Conservation (phyloP, 202 grass and related monocot species). For the Alloteropsis angusta region DNA sequence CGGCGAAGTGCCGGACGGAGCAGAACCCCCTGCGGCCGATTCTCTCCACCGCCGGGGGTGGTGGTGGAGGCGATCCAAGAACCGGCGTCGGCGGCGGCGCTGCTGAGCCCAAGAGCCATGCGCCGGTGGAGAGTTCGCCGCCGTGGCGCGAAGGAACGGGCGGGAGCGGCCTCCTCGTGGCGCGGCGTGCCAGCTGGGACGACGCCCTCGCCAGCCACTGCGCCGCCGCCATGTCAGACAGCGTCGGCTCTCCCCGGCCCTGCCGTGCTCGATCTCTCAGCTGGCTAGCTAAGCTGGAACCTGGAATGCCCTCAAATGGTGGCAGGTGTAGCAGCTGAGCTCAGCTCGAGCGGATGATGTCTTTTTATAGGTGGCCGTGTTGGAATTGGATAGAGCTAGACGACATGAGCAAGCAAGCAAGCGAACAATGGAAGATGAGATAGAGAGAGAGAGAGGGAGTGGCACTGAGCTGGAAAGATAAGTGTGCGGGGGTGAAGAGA, state of each 20-base stretch:
- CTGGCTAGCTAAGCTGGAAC: not conserved
- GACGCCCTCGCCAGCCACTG: constrained; percentile 9
- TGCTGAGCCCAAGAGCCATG: not conserved
- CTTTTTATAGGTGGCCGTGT: constrained; percentile 7
- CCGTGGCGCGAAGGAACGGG: not conserved
- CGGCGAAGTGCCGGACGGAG: constrained; percentile 28
- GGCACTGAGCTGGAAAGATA: constrained; percentile 37
- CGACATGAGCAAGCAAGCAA: not conserved
- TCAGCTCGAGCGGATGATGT: too few relatives aligned
- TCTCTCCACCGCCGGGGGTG: not conserved
- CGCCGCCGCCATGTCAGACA: not conserved
- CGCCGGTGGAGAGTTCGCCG: not conserved
- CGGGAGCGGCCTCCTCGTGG: not conserved
- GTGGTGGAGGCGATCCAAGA: not conserved
- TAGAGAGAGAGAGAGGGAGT: too few relatives aligned
- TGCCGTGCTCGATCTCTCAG: not conserved
- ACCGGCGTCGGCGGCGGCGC: not conserved
- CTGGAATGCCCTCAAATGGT: not conserved
- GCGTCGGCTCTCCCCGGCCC: too few relatives aligned
- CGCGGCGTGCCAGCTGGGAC: constrained; percentile 18
- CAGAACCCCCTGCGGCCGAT: constrained; percentile 13
- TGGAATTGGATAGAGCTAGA: constrained; percentile 2
- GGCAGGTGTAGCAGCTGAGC: not conserved
- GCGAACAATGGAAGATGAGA: not conserved
- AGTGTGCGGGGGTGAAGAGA: constrained; percentile 5